These are phyloP conservation scores for Populus hybrid DNA, from an alignment of 441 rosid species.

Conservation along the genomic window DNA sequence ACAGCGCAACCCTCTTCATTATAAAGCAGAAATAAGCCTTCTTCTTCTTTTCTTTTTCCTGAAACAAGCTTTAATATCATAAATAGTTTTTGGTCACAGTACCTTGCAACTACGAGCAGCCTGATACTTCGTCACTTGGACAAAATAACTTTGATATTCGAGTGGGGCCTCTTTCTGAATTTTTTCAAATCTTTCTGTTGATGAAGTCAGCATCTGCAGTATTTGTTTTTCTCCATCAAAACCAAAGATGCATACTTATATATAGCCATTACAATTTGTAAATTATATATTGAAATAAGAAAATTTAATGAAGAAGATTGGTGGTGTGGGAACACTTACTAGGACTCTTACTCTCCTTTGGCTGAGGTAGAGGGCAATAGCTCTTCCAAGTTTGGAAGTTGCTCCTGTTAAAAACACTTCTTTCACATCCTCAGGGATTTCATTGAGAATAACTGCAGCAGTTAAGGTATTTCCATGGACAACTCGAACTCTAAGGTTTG, in stretches of 20 bases:
- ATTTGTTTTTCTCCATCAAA: neutral
- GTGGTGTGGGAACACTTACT: conserved; percentile 39
- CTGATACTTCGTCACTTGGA: conserved; percentile 86
- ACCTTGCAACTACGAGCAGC: conserved; percentile 92
- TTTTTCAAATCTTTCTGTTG: conserved; percentile 78
- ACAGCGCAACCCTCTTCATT: neutral
- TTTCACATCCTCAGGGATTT: conserved; percentile 61
- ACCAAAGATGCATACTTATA: neutral
- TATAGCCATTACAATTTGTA: no score
- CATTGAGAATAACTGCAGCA: conserved; percentile 88
- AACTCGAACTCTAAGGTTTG: conserved; percentile 69
- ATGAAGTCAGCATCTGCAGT: conserved; percentile 81
- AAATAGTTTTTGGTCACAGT: neutral
- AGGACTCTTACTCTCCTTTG: conserved; percentile 71
- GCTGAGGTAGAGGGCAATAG: conserved; percentile 89
- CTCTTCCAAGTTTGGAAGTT: conserved; percentile 97
- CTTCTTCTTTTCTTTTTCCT: no score
- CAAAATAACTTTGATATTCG: conserved; percentile 71
- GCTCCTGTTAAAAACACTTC: conserved; percentile 94
- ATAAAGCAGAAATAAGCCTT: no score
- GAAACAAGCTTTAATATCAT: neutral
- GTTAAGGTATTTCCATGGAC: conserved; percentile 97
- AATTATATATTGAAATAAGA: neutral
- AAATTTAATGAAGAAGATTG: no score
- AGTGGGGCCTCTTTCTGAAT: conserved; percentile 79